Evolutionary conservation across 768 basidiomycete genomes (phyloP).

Genomic region (Cytidiella melzeri): DNA sequence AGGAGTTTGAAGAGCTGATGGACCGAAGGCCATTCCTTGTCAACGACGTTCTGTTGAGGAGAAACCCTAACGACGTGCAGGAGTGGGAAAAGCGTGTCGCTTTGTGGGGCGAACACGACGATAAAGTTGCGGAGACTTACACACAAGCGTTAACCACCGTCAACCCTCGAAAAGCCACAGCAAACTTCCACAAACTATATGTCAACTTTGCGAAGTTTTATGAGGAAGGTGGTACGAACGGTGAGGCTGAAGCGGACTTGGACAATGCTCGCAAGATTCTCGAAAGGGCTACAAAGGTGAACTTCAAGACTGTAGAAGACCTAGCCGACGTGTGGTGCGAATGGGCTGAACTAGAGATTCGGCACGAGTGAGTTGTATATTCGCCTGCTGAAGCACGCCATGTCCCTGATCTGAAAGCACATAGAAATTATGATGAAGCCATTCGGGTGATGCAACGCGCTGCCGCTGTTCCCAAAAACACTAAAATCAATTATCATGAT

Average conservation of each 20-base stretch:
- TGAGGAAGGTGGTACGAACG: constrained; percentile 85
- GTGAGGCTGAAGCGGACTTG: constrained; percentile 75
- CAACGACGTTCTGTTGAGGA: constrained; percentile 87
- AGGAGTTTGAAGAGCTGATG: constrained; percentile 89
- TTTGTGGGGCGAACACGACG: constrained; percentile 88
- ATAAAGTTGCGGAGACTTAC: constrained; percentile 94
- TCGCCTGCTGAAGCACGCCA: no score
- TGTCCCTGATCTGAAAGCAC: no score
- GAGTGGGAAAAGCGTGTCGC: constrained; percentile 99
- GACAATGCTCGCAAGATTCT: constrained; percentile 87
- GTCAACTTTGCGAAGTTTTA: constrained; percentile 97
- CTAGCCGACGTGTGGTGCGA: constrained; percentile 99
- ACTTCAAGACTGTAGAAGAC: constrained; percentile 94
- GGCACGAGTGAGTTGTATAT: constrained; percentile 71
- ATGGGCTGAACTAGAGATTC: constrained; percentile 97
- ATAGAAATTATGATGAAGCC: constrained; percentile 93
- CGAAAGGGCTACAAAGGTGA: constrained; percentile 87
- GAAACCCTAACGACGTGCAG: constrained; percentile 97
- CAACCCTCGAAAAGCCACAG: constrained; percentile 82
- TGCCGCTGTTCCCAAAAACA: constrained; percentile 82
- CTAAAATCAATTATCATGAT: constrained; percentile 90
- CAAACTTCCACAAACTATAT: constrained; percentile 84
- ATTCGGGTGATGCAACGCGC: constrained; percentile 97
- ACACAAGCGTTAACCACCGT: constrained; percentile 84
- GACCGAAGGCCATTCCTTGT: constrained; percentile 93